phyloP scores from a whole-genome alignment of 257 asterid genomes.

The Lantana camara region DNA sequence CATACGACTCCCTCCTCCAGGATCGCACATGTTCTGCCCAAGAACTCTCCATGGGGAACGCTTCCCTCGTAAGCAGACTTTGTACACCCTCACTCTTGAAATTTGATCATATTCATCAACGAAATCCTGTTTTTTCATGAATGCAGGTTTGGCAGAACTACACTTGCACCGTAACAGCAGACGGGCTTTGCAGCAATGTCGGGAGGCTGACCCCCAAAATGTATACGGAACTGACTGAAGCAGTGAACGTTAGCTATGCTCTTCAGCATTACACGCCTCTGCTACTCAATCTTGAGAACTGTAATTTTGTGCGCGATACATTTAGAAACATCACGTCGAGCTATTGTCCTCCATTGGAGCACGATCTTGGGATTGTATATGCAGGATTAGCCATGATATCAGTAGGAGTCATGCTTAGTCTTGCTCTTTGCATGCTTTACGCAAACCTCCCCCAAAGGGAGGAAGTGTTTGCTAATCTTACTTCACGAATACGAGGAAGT shows the following conservation, averaged over 20 bases:
- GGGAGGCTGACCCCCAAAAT: constrained; percentile 47
- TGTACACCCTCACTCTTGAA: neutral
- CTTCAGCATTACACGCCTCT: constrained; percentile 85
- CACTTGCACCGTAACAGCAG: constrained; percentile 34
- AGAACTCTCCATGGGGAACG: constrained; percentile 72
- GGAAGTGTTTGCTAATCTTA: constrained; percentile 90
- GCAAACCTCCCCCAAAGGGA: constrained; percentile 99
- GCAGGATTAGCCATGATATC: constrained; percentile 80
- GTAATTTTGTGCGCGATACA: constrained; percentile 88
- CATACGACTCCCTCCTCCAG: constrained; percentile 73
- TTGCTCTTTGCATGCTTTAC: constrained; percentile 84
- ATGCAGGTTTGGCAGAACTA: constrained; percentile 47
- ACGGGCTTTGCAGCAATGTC: constrained; percentile 33
- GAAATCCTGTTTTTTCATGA: neutral
- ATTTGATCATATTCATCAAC: neutral
- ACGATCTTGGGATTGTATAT: constrained; percentile 58
- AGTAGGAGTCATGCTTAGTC: constrained; percentile 90
- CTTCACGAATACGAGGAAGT: constrained; percentile 52
- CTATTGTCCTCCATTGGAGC: constrained; percentile 74
- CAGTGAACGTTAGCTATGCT: constrained; percentile 81
- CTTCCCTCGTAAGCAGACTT: constrained; percentile 52
- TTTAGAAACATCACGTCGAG: constrained; percentile 66
- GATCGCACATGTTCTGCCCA: constrained; percentile 62
- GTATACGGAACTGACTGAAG: constrained; percentile 41
- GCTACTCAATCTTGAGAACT: constrained; percentile 74